Conservation (phyloP, 2,329 filamentous ascomycete species). For the Alternaria novae-zelandiae region DNA sequence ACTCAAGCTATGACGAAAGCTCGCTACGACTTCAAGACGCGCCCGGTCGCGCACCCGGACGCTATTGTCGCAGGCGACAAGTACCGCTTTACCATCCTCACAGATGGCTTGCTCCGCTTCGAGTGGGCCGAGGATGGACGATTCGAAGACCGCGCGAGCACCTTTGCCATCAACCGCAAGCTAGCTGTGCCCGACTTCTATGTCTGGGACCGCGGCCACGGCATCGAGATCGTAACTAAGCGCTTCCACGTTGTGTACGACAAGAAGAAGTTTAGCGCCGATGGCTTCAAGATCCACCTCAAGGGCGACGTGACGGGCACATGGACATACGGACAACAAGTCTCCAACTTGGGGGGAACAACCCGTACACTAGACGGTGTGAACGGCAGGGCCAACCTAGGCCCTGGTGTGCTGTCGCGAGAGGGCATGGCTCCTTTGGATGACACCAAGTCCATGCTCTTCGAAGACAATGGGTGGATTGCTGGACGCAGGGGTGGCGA, state of each 20-base stretch:
- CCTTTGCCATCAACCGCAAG: conserved; percentile 64
- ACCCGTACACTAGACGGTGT: conserved; percentile 62
- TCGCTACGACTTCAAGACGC: conserved; percentile 53
- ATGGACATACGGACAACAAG: conserved; percentile 60
- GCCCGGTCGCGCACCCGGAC: conserved; percentile 53
- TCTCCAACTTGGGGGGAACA: conserved; percentile 55
- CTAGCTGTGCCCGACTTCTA: conserved; percentile 58
- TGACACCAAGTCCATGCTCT: conserved; percentile 64
- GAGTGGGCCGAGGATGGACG: conserved; percentile 66
- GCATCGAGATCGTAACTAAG: conserved; percentile 63
- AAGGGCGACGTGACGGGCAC: conserved; percentile 52
- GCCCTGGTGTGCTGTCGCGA: conserved; percentile 58
- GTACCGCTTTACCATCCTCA: conserved; percentile 67
- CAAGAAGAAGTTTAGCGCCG: conserved; percentile 61
- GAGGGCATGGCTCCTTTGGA: conserved; percentile 61
- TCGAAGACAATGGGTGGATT: conserved; percentile 61
- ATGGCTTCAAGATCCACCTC: conserved; percentile 57
- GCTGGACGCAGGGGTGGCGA: conserved; percentile 55
- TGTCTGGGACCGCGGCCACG: conserved; percentile 54
- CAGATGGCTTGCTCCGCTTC: conserved; percentile 63
- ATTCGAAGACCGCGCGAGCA: conserved; percentile 69
- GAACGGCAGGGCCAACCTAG: conserved; percentile 60
- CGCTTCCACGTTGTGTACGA: conserved; percentile 65
- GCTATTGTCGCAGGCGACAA: conserved; percentile 56
- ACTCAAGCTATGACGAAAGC: conserved; percentile 37